Percentiles rank a stretch among this genome's conserved stretches.
Conservation (phyloP, 768 basidiomycete species). For the Hemileccinum rubropunctum region DNA sequence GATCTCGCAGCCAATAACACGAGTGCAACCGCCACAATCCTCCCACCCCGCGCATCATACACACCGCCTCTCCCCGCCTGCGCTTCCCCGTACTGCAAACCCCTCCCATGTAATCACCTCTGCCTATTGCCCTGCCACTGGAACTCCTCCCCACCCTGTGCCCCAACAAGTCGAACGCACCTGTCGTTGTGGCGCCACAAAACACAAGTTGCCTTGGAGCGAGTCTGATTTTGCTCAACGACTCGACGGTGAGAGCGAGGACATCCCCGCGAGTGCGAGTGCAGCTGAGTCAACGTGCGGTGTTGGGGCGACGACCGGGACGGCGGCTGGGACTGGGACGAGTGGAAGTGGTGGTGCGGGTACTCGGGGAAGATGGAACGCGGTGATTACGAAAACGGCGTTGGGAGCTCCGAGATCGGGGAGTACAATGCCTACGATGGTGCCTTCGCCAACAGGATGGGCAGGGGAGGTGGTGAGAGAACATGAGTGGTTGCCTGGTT, state of each 20-base stretch:
- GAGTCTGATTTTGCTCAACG: slow-evolving; percentile 12
- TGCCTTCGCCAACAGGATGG: slow-evolving; percentile 17
- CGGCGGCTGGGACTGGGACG: not conserved
- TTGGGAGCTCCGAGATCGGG: slow-evolving; percentile 9
- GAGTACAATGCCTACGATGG: slow-evolving; percentile 10
- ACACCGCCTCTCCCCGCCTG: slow-evolving; percentile 83
- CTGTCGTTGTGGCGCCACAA: slow-evolving; percentile 84
- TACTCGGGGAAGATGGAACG: slow-evolving; percentile 13
- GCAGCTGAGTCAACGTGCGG: not conserved
- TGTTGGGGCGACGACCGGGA: too few relatives aligned
- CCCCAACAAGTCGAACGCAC: slow-evolving; percentile 63
- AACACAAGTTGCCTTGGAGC: slow-evolving; percentile 48
- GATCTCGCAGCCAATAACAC: slow-evolving; percentile 11
- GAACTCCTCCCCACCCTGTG: slow-evolving; percentile 80
- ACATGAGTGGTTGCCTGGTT: slow-evolving; percentile 11
- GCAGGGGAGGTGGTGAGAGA: not conserved
- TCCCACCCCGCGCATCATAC: slow-evolving; percentile 53
- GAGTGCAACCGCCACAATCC: too few relatives aligned
- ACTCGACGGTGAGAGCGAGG: slow-evolving; percentile 17
- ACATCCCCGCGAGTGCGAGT: slow-evolving; percentile 41
- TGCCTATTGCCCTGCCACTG: slow-evolving; percentile 73
- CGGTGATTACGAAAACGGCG: slow-evolving; percentile 16
- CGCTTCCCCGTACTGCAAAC: slow-evolving; percentile 59
- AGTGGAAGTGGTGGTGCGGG: not conserved
- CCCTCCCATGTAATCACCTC: slow-evolving; percentile 68